Evolutionary conservation across 495 filamentous ascomycete species (phyloP).

Genomic region (Chaetomium tenue): DNA sequence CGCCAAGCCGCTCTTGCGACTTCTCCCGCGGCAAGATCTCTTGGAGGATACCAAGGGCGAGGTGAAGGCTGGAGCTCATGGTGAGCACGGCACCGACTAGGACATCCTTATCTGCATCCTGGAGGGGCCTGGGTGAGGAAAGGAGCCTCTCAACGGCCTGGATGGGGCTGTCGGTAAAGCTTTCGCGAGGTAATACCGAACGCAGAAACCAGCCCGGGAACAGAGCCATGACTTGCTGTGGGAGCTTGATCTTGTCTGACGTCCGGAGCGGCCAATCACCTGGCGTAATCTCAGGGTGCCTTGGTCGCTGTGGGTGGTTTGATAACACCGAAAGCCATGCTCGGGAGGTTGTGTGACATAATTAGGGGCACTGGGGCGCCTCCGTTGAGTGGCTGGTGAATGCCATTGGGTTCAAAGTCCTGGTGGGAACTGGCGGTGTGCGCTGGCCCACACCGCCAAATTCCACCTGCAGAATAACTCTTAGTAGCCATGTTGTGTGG

Average conservation of each 20-base stretch:
- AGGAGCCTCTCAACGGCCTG: constrained; percentile 30
- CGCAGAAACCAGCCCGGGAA: constrained; percentile 34
- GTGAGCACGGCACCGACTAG: constrained; percentile 34
- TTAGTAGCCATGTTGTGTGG: background rate
- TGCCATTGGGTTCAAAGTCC: background rate
- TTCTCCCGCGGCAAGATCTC: constrained; percentile 34
- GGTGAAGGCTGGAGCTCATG: constrained; percentile 31
- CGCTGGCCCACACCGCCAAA: constrained; percentile 1
- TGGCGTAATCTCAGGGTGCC: background rate
- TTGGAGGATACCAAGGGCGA: constrained; percentile 31
- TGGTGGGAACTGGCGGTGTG: background rate
- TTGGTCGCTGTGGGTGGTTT: background rate
- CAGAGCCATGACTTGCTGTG: constrained; percentile 32
- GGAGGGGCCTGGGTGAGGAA: constrained; percentile 25
- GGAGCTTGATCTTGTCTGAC: constrained; percentile 1
- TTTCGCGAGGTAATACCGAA: constrained; percentile 24
- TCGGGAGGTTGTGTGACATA: constrained; percentile 10
- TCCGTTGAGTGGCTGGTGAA: constrained; percentile 11
- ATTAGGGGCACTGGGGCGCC: constrained; percentile 6
- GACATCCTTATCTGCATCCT: constrained; percentile 31
- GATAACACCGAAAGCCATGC: constrained; percentile 5
- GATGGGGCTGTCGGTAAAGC: constrained; percentile 28
- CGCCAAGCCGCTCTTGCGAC: constrained; percentile 31
- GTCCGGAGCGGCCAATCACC: constrained; percentile 17
- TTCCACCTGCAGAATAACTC: background rate